Conservation (phyloP, 768 basidiomycete genomes). For the Auriscalpium orientale region DNA sequence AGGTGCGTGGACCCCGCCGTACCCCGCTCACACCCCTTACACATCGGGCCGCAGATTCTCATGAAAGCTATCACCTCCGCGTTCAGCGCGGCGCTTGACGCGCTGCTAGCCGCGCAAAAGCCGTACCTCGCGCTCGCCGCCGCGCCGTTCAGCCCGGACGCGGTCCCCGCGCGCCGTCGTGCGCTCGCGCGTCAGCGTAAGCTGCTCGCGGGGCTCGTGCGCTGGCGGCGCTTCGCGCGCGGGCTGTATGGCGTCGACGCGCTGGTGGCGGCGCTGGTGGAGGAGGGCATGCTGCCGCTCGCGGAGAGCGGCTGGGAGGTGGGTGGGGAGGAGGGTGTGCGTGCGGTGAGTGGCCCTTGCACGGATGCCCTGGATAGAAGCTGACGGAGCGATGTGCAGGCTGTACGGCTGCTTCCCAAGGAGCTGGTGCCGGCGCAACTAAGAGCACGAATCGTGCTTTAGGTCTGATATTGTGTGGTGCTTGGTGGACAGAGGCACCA, state of each 20-base stretch:
- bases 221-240: slow-evolving; percentile 69
- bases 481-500: too few species aligned
- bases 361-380: not conserved
- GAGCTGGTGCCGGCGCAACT: not conserved
- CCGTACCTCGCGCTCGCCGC: slow-evolving; percentile 39
- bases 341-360: slow-evolving; percentile 40
- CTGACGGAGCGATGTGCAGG: slow-evolving; percentile 3
- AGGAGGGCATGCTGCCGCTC: slow-evolving; percentile 51
- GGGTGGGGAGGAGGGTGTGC: slow-evolving; percentile 62
- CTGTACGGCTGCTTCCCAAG: slow-evolving; percentile 8
- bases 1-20: slow-evolving; percentile 31
- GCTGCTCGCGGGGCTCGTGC: slow-evolving; percentile 62
- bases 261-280: slow-evolving; percentile 49
- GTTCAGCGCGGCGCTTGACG: slow-evolving; percentile 51
- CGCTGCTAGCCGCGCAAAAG: slow-evolving; percentile 40
- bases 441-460: not conserved
- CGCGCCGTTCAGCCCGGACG: slow-evolving; percentile 65
- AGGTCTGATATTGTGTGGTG: too few species aligned
- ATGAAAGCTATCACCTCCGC: slow-evolving; percentile 42
- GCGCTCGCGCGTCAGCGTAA: slow-evolving; percentile 63
- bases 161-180: slow-evolving; percentile 62
- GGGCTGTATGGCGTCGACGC: slow-evolving; percentile 49
- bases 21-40: too few species aligned
- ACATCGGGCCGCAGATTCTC: slow-evolving; percentile 35
- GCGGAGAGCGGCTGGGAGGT: slow-evolving; percentile 82